These are phyloP conservation scores for Aspergillus sp. DNA, from an alignment of 2,329 filamentous ascomycete genomes.

Conservation along the genomic window DNA sequence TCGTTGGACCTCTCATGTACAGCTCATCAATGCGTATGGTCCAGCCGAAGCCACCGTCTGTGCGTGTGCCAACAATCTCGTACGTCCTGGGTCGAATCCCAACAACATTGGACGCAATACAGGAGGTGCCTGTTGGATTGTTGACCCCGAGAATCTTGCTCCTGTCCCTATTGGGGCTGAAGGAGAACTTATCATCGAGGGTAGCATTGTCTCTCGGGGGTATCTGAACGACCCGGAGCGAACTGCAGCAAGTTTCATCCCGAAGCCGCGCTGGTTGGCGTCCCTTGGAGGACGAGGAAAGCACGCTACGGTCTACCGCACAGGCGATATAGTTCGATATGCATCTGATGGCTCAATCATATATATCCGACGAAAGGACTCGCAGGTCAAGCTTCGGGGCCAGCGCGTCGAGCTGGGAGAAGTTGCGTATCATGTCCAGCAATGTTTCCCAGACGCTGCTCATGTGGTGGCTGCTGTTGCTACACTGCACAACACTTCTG, in stretches of 20 bases:
- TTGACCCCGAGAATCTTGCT: neutral
- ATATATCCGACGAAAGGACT: constrained; percentile 34
- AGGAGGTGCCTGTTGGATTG: neutral
- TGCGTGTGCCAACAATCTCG: neutral
- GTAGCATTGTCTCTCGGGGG: constrained; percentile 37
- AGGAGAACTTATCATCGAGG: constrained; percentile 44
- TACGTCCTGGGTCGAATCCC: neutral
- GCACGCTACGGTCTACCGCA: constrained; percentile 37
- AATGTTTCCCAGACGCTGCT: neutral
- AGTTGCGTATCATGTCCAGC: neutral
- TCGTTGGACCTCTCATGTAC: neutral
- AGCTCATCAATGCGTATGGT: neutral
- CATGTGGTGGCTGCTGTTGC: neutral
- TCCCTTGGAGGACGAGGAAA: constrained; percentile 2
- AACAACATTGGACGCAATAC: no score
- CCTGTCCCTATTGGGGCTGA: constrained; percentile 13
- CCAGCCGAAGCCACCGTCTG: neutral
- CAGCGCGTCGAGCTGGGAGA: constrained; percentile 30
- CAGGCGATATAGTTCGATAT: constrained; percentile 35
- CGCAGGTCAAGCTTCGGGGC: constrained; percentile 35
- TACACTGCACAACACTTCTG: neutral
- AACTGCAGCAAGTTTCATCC: constrained; percentile 9
- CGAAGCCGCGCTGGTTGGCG: neutral
- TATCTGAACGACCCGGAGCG: constrained; percentile 32
- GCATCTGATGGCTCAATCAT: constrained; percentile 27